Conservation (phyloP, 805 yeast species). For the Hanseniaspora singularis region DNA sequence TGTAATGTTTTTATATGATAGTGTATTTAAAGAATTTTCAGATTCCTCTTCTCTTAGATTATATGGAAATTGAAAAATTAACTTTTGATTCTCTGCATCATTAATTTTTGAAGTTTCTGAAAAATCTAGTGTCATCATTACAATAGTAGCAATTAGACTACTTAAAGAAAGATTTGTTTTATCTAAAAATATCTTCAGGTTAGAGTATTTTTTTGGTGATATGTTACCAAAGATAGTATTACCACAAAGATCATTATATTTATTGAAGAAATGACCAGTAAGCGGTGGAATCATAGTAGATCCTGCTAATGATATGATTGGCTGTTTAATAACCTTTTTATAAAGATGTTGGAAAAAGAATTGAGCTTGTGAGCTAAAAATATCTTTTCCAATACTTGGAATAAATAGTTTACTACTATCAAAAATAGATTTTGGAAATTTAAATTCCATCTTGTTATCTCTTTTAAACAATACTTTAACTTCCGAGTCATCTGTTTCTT, state of each 20-base stretch:
- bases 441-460: conserved; percentile 1
- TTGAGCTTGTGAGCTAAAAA: conserved; percentile 23
- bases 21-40: conserved; percentile 18
- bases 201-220: conserved; percentile 17
- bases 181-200: conserved; percentile 18
- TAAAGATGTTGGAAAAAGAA: conserved; percentile 24
- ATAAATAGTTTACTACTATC: conserved; percentile 22
- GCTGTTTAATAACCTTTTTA: conserved; percentile 22
- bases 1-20: conserved; percentile 23
- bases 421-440: conserved; percentile 23
- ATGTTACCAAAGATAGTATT: conserved; percentile 24
- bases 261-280: conserved; percentile 15
- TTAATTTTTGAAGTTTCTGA: conserved; percentile 15
- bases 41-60: conserved; percentile 20
- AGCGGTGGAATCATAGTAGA: neutral
- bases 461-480: conserved; percentile 12
- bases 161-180: conserved; percentile 21
- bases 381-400: conserved; percentile 22
- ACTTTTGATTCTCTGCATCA: conserved; percentile 15
- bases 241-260: conserved; percentile 22
- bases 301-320: conserved; percentile 20
- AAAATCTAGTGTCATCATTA: conserved; percentile 25
- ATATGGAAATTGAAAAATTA: conserved; percentile 22
- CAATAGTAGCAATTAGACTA: conserved; percentile 24
- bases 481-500: neutral